Percentiles rank a stretch among this genome's conserved stretches.
These are phyloP conservation scores for Hypocreales sp. DNA, from an alignment of 2,329 filamentous ascomycete species.

Conservation along the genomic window DNA sequence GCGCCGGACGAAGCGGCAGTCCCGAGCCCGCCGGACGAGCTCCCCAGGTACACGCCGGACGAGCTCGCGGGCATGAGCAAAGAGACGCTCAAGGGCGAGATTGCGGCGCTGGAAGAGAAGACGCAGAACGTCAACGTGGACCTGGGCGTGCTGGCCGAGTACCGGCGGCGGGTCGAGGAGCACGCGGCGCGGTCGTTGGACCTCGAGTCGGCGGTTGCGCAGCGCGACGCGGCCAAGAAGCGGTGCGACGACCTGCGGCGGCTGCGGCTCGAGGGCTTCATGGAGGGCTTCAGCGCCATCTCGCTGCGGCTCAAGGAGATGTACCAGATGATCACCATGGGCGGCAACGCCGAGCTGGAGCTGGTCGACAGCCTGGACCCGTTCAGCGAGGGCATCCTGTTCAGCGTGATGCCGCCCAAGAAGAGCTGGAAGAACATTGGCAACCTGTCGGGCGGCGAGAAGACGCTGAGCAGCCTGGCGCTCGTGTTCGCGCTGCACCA, in stretches of 20 bases:
- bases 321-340: slow-evolving; percentile 99
- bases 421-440: slow-evolving; percentile 99
- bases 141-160: slow-evolving; percentile 75
- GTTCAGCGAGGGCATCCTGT: slow-evolving; percentile 91
- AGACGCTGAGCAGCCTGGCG: slow-evolving; percentile 84
- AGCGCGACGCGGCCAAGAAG: slow-evolving; percentile 79
- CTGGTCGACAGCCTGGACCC: slow-evolving; percentile 92
- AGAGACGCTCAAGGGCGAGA: slow-evolving; percentile 43
- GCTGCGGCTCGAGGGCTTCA: slow-evolving; percentile 86
- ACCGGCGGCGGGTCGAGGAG: slow-evolving; percentile 73
- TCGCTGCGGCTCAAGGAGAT: slow-evolving; percentile 94
- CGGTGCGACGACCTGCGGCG: slow-evolving; percentile 85
- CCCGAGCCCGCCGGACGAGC: slow-evolving; percentile 31
- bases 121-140: slow-evolving; percentile 81
- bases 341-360: slow-evolving; percentile 92
- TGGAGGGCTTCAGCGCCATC: slow-evolving; percentile 92
- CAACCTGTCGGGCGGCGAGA: slow-evolving; percentile 91
- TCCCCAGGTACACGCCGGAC: slow-evolving; percentile 65
- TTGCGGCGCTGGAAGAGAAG: slow-evolving; percentile 47
- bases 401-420: slow-evolving; percentile 98
- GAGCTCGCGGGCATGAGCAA: slow-evolving; percentile 53
- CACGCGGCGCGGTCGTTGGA: slow-evolving; percentile 71
- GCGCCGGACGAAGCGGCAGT: slow-evolving; percentile 11
- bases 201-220: slow-evolving; percentile 58
- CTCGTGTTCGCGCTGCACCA: slow-evolving; percentile 97